Base-by-base conservation (phyloP, 1,139 yeast species). In the Saccharomyces uvarum region DNA sequence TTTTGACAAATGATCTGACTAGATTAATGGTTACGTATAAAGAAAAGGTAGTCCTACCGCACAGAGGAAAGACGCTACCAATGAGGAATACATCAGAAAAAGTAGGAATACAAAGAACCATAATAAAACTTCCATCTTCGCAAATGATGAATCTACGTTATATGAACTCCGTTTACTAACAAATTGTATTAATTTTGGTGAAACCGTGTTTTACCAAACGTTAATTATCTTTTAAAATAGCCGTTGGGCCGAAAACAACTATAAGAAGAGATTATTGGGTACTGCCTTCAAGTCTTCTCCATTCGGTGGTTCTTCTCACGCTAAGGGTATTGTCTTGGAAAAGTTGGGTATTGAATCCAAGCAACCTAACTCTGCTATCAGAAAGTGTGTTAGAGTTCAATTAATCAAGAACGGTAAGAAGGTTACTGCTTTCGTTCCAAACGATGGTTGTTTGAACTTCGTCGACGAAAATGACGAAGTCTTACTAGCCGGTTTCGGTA, bases 351-450 rank as follows among this genome's bases (percentile, higher is more conserved):
- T 93, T 78, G 99, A 93, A 84, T 95, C 99, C 78, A 93, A 93
- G 84, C 99, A 93, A 84, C 99, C 99, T 81, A 93, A 93, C 95
- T 93, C 99, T 72, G 99, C 99, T 81, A 91, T 93, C 76, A 93
- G 99, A 88, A 93, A 95, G 86, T 95, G 99, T 87, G 99, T 93
- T 79, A 91, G 97, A 86, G 99, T 93, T 65, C 99, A 93, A 83
- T 88, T 93, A 77, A 91, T 93, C 86, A 95, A 95, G 88, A 93
- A 93, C 89, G 99, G 99, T 83, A 93, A 91, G 88, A 93, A 89
- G 83, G 98, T 93, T 71, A 93, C 99, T 75, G 99, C 99, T 78
- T 93, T 93, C 95, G 99, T 93, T 77, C 99, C 99, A 80, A 93
- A 93, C 75, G 99, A 93, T 81, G 99, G 99, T 91, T 93, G 99